Conservation (phyloP, 257 asterid species). For the Ballota nigra region DNA sequence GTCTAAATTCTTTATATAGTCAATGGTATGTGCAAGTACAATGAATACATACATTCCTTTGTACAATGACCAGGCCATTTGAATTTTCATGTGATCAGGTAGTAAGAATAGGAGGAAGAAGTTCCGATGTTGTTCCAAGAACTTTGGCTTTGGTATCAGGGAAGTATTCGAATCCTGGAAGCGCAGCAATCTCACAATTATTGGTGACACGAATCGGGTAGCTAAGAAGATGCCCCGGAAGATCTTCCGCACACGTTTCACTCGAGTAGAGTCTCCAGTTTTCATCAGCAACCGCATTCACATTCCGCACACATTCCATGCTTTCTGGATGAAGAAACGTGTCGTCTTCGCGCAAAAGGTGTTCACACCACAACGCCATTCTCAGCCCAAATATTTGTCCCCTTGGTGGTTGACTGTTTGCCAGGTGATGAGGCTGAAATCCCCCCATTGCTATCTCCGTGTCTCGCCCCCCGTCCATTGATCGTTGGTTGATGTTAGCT, state of each 20-base stretch:
- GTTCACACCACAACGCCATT: conserved; percentile 82
- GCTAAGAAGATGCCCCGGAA: conserved; percentile 71
- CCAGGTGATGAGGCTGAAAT: conserved; percentile 70
- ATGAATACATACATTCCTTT: neutral
- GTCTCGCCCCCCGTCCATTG: conserved; percentile 92
- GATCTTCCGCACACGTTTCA: conserved; percentile 38
- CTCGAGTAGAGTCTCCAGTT: conserved; percentile 57
- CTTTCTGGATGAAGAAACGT: conserved; percentile 49
- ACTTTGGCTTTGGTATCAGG: conserved; percentile 90
- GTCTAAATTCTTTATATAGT: no score
- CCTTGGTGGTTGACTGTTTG: conserved; percentile 31
- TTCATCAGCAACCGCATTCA: conserved; percentile 54
- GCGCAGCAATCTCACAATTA: conserved; percentile 43
- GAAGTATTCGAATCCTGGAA: conserved; percentile 59
- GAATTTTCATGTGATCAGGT: conserved; percentile 30
- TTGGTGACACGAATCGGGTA: conserved; percentile 57
- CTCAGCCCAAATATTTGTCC: conserved; percentile 61
- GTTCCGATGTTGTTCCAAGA: conserved; percentile 56
- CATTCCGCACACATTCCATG: conserved; percentile 46
- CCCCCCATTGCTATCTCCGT: conserved; percentile 93
- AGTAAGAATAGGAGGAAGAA: conserved; percentile 72
- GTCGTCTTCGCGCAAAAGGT: conserved; percentile 35
- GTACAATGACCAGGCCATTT: neutral
- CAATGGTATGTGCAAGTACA: neutral
- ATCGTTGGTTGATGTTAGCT: conserved; percentile 89